These are phyloP conservation scores for Botrytis tulipae DNA, from an alignment of 2,329 filamentous ascomycete genomes.

Conservation along the genomic window DNA sequence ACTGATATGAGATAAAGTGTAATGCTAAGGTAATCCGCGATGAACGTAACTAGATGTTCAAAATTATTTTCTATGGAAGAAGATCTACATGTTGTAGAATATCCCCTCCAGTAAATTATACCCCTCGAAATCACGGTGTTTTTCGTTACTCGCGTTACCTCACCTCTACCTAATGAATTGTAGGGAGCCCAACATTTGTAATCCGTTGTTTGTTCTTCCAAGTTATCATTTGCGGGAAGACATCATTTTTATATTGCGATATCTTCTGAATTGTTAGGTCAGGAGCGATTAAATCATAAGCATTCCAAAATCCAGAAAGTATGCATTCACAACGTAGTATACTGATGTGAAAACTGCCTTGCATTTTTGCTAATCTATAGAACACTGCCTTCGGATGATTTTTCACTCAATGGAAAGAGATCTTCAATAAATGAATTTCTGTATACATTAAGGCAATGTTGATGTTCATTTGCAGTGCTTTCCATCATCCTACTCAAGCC, in stretches of 20 bases:
- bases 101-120: not conserved
- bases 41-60: fast-evolving
- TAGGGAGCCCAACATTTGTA: not conserved
- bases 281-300: not conserved
- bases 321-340: not conserved
- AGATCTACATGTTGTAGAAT: not conserved
- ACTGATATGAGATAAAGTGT: not conserved
- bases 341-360: not conserved
- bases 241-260: fast-evolving
- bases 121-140: not conserved
- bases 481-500: not conserved
- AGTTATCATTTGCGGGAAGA: fast-evolving
- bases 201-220: not conserved
- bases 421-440: not conserved
- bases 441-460: not conserved
- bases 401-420: not conserved
- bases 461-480: not conserved
- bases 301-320: not conserved
- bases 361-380: not conserved
- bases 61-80: not conserved
- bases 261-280: fast-evolving
- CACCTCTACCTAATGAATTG: not conserved
- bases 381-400: fast-evolving
- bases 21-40: fast-evolving
- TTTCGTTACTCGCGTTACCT: not conserved